Evolutionary conservation across 2,329 filamentous ascomycete species (phyloP), one percentile per base, ranked within the genome.

Genomic region (Beauveria brongniartii): DNA sequence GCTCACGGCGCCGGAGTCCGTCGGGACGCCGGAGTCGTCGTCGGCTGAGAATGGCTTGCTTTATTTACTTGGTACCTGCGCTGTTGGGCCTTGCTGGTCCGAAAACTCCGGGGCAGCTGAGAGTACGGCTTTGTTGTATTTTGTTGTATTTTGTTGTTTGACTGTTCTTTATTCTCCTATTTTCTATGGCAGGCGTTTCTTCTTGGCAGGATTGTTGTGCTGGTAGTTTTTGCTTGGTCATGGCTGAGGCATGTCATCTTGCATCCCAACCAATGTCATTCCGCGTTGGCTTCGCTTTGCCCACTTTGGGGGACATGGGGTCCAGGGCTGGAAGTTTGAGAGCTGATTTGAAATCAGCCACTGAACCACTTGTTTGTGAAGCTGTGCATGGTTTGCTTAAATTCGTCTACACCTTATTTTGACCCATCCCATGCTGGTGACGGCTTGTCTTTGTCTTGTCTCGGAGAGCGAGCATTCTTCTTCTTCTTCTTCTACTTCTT

Each of bases 61-160:
- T 24, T 24, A 24, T 43, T n/a, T 20, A 18, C 9, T 22, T n/a
- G 14, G 26, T 34, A 34, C 30, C 30, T 28, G 24, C 24, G 24
- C 24, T 24, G 4, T 24, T 24, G 24, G 24, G 22, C n/a, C 24
- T 18, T 22, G 37, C 40, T 56, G 22, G 41, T 47, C 54, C 26
- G 54, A 56, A 30, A 47, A 56, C 54, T 56, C 54, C 54, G 54
- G 40, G 41, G 41, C 53, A 40, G 53, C 53, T 55, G 53, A 55
- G 53, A 55, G 16, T 22, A 28, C 22, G 40, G 30, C 12, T n/a
- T n/a, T n/a, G n/a, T n/a, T n/a, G n/a, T n/a, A n/a, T n/a, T n/a
- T 34, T 14, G 3, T 14, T 34, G 30, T 14, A 34, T 12, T 12
- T 14, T 34, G 12, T 34, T 34, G 12, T 34, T 34, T 34, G 10